phyloP scores from a whole-genome alignment of 2,329 filamentous ascomycete species.

The Moelleriella libera region DNA sequence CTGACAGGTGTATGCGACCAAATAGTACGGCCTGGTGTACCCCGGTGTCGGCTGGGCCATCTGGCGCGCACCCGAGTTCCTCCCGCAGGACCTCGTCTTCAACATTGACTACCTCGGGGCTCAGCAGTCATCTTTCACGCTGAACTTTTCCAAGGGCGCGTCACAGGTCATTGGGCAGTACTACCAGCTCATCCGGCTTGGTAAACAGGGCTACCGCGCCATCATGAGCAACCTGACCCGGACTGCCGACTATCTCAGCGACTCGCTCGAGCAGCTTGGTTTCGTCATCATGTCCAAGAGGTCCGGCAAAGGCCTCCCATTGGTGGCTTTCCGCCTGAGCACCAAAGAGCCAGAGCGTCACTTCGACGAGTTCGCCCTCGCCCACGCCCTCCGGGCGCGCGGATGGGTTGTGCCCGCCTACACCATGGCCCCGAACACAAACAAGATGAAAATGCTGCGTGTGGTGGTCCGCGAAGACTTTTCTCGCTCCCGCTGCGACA shows the following conservation, averaged over 20 bases:
- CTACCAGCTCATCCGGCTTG: slow-evolving; percentile 90
- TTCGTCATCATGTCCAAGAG: slow-evolving; percentile 83
- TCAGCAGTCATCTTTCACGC: slow-evolving; percentile 87
- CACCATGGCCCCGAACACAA: slow-evolving; percentile 85
- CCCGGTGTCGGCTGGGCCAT: slow-evolving; percentile 90
- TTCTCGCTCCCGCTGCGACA: slow-evolving; percentile 65
- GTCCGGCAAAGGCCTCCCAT: slow-evolving; percentile 63
- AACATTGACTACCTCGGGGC: slow-evolving; percentile 98
- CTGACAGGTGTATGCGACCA: neutral
- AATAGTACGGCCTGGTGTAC: slow-evolving; percentile 52
- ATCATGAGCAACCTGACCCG: slow-evolving; percentile 93
- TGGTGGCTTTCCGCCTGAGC: slow-evolving; percentile 77
- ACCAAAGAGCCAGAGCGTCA: slow-evolving; percentile 36
- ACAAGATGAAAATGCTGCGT: slow-evolving; percentile 77
- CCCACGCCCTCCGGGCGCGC: slow-evolving; percentile 72
- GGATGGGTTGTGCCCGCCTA: slow-evolving; percentile 94
- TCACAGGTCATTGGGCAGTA: slow-evolving; percentile 94
- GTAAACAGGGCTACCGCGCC: slow-evolving; percentile 78
- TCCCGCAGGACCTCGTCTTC: slow-evolving; percentile 88
- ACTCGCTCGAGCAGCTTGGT: slow-evolving; percentile 56
- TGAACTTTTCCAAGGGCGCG: slow-evolving; percentile 95
- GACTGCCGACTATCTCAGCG: slow-evolving; percentile 75
- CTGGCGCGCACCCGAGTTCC: slow-evolving; percentile 70
- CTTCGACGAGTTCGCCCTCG: slow-evolving; percentile 65
- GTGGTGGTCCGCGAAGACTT: slow-evolving; percentile 92